Evolutionary conservation across 495 filamentous ascomycete species (phyloP).

Genomic region (Talaromyces ruber): DNA sequence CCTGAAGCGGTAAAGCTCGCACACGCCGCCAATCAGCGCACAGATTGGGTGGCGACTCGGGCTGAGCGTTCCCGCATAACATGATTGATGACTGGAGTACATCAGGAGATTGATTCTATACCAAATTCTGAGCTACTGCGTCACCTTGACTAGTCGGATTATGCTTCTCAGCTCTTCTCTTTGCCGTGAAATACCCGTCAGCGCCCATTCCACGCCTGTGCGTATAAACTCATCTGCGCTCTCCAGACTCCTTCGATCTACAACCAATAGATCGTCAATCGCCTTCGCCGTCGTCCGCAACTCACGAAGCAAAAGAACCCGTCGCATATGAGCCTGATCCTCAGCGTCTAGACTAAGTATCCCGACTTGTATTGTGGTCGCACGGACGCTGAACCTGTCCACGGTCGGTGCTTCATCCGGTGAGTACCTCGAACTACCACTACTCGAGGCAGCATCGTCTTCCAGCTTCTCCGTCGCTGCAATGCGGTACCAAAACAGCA

Average conservation of each 20-base stretch:
- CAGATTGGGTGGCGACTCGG: background rate
- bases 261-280: background rate
- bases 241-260: background rate
- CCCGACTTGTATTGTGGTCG: background rate
- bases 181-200: background rate
- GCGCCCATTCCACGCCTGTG: background rate
- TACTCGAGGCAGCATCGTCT: background rate
- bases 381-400: background rate
- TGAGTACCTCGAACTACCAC: background rate
- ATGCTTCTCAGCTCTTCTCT: background rate
- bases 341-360: background rate
- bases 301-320: slow-evolving; percentile 1
- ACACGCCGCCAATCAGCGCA: background rate
- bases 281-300: background rate
- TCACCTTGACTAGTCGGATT: background rate
- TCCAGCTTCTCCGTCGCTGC: background rate
- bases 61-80: background rate
- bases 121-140: background rate
- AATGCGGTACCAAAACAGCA: slow-evolving; percentile 3
- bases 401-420: background rate
- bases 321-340: background rate
- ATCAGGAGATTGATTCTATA: background rate
- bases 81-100: background rate
- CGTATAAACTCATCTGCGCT: background rate
- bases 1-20: background rate